These are phyloP conservation scores for Microbotryomycetes sp. DNA, from an alignment of 1,284 basidiomycete species.

Conservation along the genomic window DNA sequence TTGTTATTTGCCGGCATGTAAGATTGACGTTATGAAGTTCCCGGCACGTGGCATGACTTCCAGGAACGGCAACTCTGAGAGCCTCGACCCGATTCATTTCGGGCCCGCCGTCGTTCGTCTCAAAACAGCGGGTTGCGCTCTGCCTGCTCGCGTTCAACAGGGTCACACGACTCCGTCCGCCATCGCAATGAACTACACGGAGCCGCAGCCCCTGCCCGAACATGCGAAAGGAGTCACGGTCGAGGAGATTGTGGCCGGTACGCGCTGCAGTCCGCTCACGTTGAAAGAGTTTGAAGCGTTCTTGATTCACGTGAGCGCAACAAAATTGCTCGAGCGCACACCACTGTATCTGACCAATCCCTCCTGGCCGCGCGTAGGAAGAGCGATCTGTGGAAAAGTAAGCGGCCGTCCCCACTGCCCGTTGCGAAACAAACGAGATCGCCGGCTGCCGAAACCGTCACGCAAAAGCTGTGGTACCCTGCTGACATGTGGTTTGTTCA, in stretches of 20 bases:
- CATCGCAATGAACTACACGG: background rate
- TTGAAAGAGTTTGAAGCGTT: slow-evolving; percentile 18
- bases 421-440: background rate
- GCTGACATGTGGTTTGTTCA: background rate
- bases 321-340: background rate
- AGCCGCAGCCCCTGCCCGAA: background rate
- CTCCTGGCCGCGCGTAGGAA: background rate
- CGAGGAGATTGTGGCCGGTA: slow-evolving; percentile 14
- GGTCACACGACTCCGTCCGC: too few relatives aligned
- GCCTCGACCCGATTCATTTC: background rate
- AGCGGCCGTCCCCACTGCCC: background rate
- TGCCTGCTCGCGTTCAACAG: too few relatives aligned
- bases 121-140: too few relatives aligned
- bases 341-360: background rate
- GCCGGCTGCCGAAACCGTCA: background rate
- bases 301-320: slow-evolving; percentile 7
- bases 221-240: slow-evolving; percentile 7
- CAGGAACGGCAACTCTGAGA: background rate
- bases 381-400: slow-evolving; percentile 17
- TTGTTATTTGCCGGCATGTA: too few relatives aligned
- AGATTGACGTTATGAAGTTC: too few relatives aligned
- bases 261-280: slow-evolving; percentile 7
- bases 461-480: background rate
- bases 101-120: background rate
- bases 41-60: too few relatives aligned